A percentile compares a stretch with the other conserved stretches of the same genome.
Conservation (phyloP, 2,329 filamentous ascomycete species). For the Apiospora pterosperma region DNA sequence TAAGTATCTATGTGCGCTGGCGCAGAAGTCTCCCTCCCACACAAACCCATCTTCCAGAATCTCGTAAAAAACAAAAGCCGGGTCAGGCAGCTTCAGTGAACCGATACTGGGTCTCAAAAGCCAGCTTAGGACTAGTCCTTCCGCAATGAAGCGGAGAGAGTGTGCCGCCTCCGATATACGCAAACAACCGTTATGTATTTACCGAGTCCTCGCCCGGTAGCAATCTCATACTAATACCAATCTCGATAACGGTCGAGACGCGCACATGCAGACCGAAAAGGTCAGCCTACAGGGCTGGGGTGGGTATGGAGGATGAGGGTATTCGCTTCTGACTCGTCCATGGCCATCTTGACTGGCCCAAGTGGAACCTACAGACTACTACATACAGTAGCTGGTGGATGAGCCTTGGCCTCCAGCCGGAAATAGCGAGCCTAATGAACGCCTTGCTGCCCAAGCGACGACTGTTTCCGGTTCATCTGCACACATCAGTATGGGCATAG, state of each 20-base stretch:
- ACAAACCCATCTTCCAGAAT: neutral
- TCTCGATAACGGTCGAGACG: neutral
- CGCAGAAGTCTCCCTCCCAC: neutral
- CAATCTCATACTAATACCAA: neutral
- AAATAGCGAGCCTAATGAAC: neutral
- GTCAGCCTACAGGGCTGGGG: neutral
- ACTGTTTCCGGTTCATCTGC: neutral
- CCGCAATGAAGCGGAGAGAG: neutral
- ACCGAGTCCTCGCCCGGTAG: neutral
- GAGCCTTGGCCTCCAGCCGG: neutral
- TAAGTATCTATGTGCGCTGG: neutral
- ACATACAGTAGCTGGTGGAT: slow-evolving; percentile 1
- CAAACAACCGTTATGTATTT: neutral
- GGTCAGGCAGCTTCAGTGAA: neutral
- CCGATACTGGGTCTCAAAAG: neutral
- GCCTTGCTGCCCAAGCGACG: neutral
- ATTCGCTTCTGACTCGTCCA: neutral
- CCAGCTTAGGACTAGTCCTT: neutral
- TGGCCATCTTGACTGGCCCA: neutral
- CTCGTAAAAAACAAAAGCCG: neutral
- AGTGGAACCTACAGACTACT: neutral
- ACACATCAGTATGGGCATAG: neutral
- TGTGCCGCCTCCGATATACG: neutral
- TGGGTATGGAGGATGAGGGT: neutral
- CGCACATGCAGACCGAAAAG: neutral